Percentiles rank a stretch among this genome's conserved stretches.
phyloP scores from a whole-genome alignment of 495 filamentous ascomycete genomes.

The Hyaloscypha bicolor region DNA sequence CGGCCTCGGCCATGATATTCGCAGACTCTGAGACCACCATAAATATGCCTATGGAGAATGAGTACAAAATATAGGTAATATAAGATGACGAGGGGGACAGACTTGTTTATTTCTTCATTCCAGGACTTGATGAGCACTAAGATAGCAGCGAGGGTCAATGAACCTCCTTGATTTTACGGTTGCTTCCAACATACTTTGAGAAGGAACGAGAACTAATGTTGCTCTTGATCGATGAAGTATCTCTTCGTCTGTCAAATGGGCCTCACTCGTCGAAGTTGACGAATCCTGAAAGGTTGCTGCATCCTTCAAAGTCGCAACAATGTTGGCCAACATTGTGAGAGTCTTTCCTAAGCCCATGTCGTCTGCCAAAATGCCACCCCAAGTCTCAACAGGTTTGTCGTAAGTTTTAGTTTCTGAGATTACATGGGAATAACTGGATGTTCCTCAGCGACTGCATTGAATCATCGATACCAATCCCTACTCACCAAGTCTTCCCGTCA shows the following conservation, averaged over 20 bases:
- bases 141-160: not conserved
- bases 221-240: constrained; percentile 37
- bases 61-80: not conserved
- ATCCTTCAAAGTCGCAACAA: not conserved
- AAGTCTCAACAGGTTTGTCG: not conserved
- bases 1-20: not conserved
- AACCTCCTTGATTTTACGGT: not conserved
- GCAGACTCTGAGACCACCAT: not conserved
- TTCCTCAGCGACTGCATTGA: too few species aligned
- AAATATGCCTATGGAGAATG: not conserved
- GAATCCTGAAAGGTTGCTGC: not conserved
- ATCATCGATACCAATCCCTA: too few species aligned
- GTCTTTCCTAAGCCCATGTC: constrained; percentile 96
- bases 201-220: not conserved
- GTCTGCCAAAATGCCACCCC: constrained; percentile 74
- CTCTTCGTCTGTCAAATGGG: too few species aligned
- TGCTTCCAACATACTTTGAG: not conserved
- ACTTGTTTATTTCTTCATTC: not conserved
- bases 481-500: not conserved
- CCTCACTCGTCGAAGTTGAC: not conserved
- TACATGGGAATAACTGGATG: not conserved
- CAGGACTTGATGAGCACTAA: not conserved
- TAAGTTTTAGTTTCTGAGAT: not conserved
- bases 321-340: not conserved
- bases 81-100: not conserved